Evolutionary conservation across 495 filamentous ascomycete genomes (phyloP).

Genomic region (Talaromyces proteolyticus): DNA sequence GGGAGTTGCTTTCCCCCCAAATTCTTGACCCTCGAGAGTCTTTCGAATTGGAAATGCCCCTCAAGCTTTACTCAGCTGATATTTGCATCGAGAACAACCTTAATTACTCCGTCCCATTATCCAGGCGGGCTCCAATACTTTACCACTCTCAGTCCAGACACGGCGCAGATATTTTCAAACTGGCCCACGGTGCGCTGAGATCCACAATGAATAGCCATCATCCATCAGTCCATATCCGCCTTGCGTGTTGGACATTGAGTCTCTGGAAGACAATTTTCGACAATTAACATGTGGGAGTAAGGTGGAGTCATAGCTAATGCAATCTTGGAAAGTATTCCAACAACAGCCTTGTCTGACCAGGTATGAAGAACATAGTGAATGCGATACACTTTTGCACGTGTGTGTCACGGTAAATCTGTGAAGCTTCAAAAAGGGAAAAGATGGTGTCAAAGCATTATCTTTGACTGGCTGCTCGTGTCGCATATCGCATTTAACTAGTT

Average conservation of each 20-base stretch:
- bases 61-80: too few relatives aligned
- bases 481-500: conserved; percentile 24
- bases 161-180: conserved; percentile 13
- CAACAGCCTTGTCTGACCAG: conserved; percentile 34
- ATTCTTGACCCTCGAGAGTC: too few relatives aligned
- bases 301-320: conserved; percentile 30
- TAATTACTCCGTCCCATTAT: not conserved
- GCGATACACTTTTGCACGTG: conserved; percentile 43
- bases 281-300: conserved; percentile 32
- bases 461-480: conserved; percentile 32
- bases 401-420: conserved; percentile 7
- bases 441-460: conserved; percentile 17
- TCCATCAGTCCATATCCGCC: conserved; percentile 16
- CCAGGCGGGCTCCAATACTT: conserved; percentile 13
- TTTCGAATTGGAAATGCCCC: too few relatives aligned
- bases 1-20: too few relatives aligned
- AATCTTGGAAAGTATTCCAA: conserved; percentile 30
- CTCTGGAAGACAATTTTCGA: conserved; percentile 19
- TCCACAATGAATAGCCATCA: conserved; percentile 16
- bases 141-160: conserved; percentile 18
- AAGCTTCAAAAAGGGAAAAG: not conserved
- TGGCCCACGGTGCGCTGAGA: conserved; percentile 18
- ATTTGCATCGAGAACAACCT: not conserved
- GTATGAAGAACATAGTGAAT: conserved; percentile 47
- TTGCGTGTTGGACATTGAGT: conserved; percentile 8